phyloP scores from a whole-genome alignment of 1,284 basidiomycete species.

The Schizopora paradoxa region DNA sequence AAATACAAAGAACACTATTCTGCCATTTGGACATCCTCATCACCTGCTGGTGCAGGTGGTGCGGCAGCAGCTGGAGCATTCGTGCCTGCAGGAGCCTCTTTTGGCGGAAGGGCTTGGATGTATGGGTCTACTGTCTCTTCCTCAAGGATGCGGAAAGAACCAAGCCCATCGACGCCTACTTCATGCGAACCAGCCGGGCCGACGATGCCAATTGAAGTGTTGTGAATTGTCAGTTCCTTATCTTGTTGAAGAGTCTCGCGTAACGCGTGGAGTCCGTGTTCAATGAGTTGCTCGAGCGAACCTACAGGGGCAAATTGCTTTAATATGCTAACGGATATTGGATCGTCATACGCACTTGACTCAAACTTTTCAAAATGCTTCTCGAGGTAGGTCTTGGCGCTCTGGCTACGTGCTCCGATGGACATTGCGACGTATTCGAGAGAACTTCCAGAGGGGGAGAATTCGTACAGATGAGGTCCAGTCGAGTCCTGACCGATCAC shows the following conservation, averaged over 20 bases:
- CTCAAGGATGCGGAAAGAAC: conserved; percentile 76
- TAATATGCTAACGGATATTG: not conserved
- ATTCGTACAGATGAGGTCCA: conserved; percentile 97
- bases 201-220: conserved; percentile 91
- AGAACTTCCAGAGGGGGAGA: conserved; percentile 94
- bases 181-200: conserved; percentile 64
- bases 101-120: conserved; percentile 66
- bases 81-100: conserved; percentile 39
- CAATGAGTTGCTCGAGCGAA: conserved; percentile 79
- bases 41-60: conserved; percentile 32
- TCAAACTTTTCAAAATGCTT: conserved; percentile 86
- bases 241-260: conserved; percentile 96
- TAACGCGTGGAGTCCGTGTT: conserved; percentile 88
- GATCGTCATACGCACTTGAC: conserved; percentile 54
- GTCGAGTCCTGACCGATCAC: conserved; percentile 94
- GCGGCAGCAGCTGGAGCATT: conserved; percentile 33
- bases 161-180: conserved; percentile 41
- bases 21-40: conserved; percentile 79
- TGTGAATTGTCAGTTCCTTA: conserved; percentile 87
- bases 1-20: conserved; percentile 38
- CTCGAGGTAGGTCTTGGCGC: conserved; percentile 98
- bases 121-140: conserved; percentile 69
- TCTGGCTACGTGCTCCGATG: conserved; percentile 95
- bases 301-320: conserved; percentile 31
- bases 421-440: conserved; percentile 99